Base-by-base conservation (phyloP, 2,329 filamentous ascomycete genomes). In the Pseudogymnoascus sp. region DNA sequence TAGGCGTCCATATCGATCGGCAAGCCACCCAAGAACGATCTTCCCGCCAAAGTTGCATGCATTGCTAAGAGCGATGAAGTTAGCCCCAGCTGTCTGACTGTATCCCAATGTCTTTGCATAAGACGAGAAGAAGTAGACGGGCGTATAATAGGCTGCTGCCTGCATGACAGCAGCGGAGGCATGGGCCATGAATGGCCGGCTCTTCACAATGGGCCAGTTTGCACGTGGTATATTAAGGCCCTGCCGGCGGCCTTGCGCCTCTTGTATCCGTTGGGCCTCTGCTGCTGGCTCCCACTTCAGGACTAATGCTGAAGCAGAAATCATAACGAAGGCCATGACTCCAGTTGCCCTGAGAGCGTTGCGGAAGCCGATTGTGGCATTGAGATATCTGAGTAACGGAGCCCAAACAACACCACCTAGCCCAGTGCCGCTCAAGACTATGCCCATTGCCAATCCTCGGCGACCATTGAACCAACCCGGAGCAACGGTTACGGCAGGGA, bases 71-170 rank as follows among this genome's bases (percentile, higher is more conserved):
- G 76, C 71, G 36, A 77, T 76, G 15, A 78, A 73, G 19, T 73
- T 77, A 0, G 76, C 75, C 0, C 74, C 75, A 10, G 72, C 72
- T 1, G 69, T 67, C 11, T 69, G 68, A 21, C 69, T 72, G 11
- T 77, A 78, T 4, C 76, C 76, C 31, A 77, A 65, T 1, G 74
- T 74, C 13, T 71, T 71, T 1, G 76, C 75, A 64, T 75, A 78
- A 5, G 74, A 70, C 0, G 76, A 72, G 15, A 76, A 71, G 65
- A 77, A 77, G 35, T 73, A 77, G 3, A 77, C 69, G 0, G 76
- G 76, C 0, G 74, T 74, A 57, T 74, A 75, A 65, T 76, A 77
- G 0, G 73, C 76, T 4, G 74, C 74, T 0, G 74, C 72, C 57
- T 78, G 74, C 38, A 78, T 66, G 6, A 74, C 68, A 9, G 73